Base-by-base conservation (phyloP, 805 yeast genomes). In the Schizosaccharomyces lindneri region DNA sequence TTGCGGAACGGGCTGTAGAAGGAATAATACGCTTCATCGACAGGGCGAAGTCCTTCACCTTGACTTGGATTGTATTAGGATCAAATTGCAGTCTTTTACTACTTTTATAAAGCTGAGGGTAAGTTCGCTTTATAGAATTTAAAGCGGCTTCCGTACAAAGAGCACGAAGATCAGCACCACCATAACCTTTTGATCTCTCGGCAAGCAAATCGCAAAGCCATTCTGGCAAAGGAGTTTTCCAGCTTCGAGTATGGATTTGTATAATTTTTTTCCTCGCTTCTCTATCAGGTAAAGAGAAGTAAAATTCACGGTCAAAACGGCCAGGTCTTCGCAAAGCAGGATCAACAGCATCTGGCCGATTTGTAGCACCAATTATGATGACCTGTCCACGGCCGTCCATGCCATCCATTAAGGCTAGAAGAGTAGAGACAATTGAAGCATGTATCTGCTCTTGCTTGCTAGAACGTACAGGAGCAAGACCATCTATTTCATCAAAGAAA, bases 381-480 rank as follows among this genome's bases (percentile, higher is more conserved):
- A 93, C 97, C 70, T 93, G 97, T 5, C 98, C 98, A 70, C 97
- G 81, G 67, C 89, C 89, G 70, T 90, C 97, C 97, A 93, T 93
- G 67, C 98, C 98, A 72, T 93, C 98, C 98, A 93, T 93, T 61
- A 93, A 74, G 0, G 98, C 97, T 65, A 93, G 78, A 67, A 93
- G 74, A 0, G 98, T 93, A 4, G 97, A 88, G 1, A 93, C 98
- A 64, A 93, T 93, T 65, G 95, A 85, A 2, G 99, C 96, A 72
- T 93, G 98, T 63, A 93, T 93, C 72, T 93, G 99, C 71, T 93
- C 99, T 72, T 93, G 99, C 65, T 90, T 90, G 0, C 97, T 87
- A 0, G 95, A 86, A 70, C 99, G 79, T 3, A 93, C 98, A 0
- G 99, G 99, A 0, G 99, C 98, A 66, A 93, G 75, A n/a, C 66